Conservation (phyloP, 2,329 filamentous ascomycete species). For the Aspergillus sp. region DNA sequence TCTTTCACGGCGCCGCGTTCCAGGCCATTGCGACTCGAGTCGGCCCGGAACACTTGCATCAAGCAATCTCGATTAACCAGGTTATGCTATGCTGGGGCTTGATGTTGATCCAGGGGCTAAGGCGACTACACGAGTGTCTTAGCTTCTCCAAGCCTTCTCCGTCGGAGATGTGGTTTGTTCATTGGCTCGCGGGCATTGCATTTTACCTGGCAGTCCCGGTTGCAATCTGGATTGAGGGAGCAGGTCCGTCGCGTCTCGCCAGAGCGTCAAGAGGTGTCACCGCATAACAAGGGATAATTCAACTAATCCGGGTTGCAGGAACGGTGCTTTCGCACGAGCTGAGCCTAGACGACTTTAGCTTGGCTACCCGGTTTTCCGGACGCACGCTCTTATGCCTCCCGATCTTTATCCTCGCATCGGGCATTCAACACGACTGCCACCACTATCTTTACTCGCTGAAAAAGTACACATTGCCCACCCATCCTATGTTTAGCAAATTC, state of each 20-base stretch:
- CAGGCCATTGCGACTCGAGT: conserved; percentile 51
- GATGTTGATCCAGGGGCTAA: conserved; percentile 73
- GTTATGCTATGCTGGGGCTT: conserved; percentile 70
- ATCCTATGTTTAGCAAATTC: conserved; percentile 71
- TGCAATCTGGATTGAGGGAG: conserved; percentile 83
- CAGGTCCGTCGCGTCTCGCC: conserved; percentile 54
- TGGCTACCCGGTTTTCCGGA: conserved; percentile 47
- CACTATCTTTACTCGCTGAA: conserved; percentile 69
- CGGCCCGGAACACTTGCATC: conserved; percentile 37
- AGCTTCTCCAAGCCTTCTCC: conserved; percentile 67
- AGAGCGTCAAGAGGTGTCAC: neutral
- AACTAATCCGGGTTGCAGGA: conserved; percentile 24
- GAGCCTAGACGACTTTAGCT: conserved; percentile 40
- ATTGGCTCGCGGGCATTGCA: conserved; percentile 77
- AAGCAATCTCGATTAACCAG: conserved; percentile 64
- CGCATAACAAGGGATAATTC: neutral
- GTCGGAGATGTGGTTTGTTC: conserved; percentile 81
- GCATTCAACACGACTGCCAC: conserved; percentile 76
- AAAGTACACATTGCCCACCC: conserved; percentile 80
- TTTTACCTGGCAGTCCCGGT: conserved; percentile 78
- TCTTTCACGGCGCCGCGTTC: conserved; percentile 60
- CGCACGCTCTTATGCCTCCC: conserved; percentile 62
- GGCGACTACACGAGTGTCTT: conserved; percentile 77
- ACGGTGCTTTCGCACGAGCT: conserved; percentile 40
- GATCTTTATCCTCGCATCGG: conserved; percentile 71